Evolutionary conservation across 495 filamentous ascomycete species (phyloP).

Genomic region (Tuber magnatum): DNA sequence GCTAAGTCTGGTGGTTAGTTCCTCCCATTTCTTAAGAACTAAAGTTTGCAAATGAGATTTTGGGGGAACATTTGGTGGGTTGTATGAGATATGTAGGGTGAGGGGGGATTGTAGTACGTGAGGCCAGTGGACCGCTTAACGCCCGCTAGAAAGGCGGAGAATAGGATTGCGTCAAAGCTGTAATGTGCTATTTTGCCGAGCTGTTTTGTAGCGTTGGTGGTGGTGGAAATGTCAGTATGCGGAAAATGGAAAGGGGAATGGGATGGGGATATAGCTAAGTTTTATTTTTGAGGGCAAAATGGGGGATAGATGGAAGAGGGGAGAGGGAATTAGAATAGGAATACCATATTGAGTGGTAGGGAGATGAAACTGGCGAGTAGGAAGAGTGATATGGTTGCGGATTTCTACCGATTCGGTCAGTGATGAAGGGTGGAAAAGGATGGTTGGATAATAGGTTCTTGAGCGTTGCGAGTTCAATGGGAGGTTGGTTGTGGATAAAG

Average conservation of each 20-base stretch:
- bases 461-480: not conserved
- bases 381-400: not conserved
- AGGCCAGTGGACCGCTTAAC: slow-evolving; percentile 93
- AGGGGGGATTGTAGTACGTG: slow-evolving; percentile 63
- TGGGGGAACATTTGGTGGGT: slow-evolving; percentile 12
- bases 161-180: slow-evolving; percentile 88
- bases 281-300: not conserved
- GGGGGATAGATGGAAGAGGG: not conserved
- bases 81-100: slow-evolving; percentile 7
- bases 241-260: slow-evolving; percentile 5
- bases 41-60: not conserved
- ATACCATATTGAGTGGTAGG: slow-evolving; percentile 29
- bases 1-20: slow-evolving; percentile 49
- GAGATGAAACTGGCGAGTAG: slow-evolving; percentile 19
- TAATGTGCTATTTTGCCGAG: slow-evolving; percentile 88
- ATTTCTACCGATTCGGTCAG: not conserved
- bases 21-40: slow-evolving; percentile 18
- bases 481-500: not conserved
- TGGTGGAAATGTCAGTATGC: slow-evolving; percentile 39
- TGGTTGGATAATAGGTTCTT: not conserved
- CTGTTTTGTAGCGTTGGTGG: slow-evolving; percentile 61
- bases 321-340: slow-evolving; percentile 14
- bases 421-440: not conserved
- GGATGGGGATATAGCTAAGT: not conserved
- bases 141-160: slow-evolving; percentile 92